Evolutionary conservation across 2,329 filamentous ascomycete genomes (phyloP).

Genomic region (Uncinocarpus reesii): DNA sequence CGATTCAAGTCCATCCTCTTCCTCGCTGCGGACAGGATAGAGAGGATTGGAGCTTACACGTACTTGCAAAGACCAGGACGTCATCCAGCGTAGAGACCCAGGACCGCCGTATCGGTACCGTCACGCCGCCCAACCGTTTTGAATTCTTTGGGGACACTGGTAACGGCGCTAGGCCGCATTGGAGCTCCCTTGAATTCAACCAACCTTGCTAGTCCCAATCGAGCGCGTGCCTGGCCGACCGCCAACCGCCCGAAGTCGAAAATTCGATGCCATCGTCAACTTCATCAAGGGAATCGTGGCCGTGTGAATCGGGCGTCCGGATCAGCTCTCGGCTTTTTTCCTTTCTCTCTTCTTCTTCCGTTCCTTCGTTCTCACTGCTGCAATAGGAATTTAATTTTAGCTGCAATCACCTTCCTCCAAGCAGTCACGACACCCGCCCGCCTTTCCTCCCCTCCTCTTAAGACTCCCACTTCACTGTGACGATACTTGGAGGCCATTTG

Average conservation of each 20-base stretch:
- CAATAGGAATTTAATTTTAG: conserved; percentile 8
- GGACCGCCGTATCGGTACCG: conserved; percentile 7
- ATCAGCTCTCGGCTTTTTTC: not conserved
- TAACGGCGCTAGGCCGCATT: conserved; percentile 27
- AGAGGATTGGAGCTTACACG: not conserved
- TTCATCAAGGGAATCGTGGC: too few relatives aligned
- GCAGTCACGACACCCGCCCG: not conserved
- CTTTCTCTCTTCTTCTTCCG: not conserved
- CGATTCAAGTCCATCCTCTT: too few relatives aligned
- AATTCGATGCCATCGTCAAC: not conserved
- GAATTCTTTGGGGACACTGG: conserved; percentile 26
- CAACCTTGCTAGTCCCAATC: conserved; percentile 12
- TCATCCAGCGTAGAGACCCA: not conserved
- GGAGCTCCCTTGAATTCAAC: conserved; percentile 26
- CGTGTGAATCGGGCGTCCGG: not conserved
- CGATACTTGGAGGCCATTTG: not conserved
- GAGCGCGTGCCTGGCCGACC: not conserved
- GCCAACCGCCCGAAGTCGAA: not conserved
- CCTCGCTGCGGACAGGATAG: too few relatives aligned
- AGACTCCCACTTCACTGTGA: conserved; percentile 5
- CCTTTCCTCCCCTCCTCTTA: not conserved
- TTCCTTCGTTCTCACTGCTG: not conserved
- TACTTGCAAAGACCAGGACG: not conserved
- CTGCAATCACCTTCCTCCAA: not conserved
- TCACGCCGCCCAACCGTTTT: conserved; percentile 28